Percentiles rank a stretch among this genome's conserved stretches.
These are phyloP conservation scores for Ceratobasidium sp. DNA, from an alignment of 1,284 basidiomycete species.

Conservation along the genomic window DNA sequence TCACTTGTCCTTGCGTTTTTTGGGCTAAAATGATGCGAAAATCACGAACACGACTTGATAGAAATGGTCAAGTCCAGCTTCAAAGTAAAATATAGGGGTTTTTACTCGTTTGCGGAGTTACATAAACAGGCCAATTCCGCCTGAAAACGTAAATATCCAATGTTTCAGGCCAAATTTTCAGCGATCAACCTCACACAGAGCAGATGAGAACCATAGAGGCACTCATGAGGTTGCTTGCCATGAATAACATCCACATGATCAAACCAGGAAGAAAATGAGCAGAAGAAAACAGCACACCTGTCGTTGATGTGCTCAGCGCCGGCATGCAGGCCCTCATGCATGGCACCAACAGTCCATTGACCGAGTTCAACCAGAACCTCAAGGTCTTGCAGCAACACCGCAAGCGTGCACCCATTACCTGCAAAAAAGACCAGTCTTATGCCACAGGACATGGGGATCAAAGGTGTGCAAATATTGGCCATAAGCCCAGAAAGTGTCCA, in stretches of 20 bases:
- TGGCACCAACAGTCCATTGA: neutral
- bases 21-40: too few relatives aligned
- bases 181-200: too few relatives aligned
- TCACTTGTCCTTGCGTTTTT: too few relatives aligned
- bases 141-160: too few relatives aligned
- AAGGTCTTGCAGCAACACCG: constrained; percentile 4
- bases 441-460: neutral
- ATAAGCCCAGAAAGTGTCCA: too few relatives aligned
- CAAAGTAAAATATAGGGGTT: too few relatives aligned
- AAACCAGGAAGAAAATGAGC: constrained; percentile 7
- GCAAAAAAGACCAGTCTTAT: neutral
- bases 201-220: too few relatives aligned
- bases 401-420: constrained; percentile 5
- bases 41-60: too few relatives aligned
- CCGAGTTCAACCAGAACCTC: constrained; percentile 2
- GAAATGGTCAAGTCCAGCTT: too few relatives aligned
- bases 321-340: constrained; percentile 14
- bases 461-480: neutral
- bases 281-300: neutral
- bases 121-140: too few relatives aligned
- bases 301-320: constrained; percentile 6
- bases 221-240: constrained; percentile 2
- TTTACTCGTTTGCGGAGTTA: too few relatives aligned
- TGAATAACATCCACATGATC: constrained; percentile 41
- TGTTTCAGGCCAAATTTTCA: too few relatives aligned